Base-by-base conservation (phyloP, 1,284 basidiomycete species). In the Cystobasidium pallidum region DNA sequence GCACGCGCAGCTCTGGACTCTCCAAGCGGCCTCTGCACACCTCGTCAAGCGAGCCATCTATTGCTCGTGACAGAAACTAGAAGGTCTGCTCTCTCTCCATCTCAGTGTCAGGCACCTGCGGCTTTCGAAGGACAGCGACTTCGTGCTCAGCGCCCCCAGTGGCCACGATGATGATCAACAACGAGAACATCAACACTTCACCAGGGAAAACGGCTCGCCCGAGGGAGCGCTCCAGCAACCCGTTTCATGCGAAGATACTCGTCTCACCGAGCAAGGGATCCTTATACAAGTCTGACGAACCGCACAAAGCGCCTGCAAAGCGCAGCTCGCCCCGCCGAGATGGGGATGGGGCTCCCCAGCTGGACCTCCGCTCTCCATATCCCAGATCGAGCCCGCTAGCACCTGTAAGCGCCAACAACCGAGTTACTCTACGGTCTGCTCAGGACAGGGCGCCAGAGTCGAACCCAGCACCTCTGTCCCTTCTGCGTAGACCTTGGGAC, bases 151-250 rank as follows among this genome's bases (percentile, higher is more conserved):
- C 15, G 4, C 4, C 24, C 7, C 24, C 30, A n/a, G 54, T n/a
- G 54, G 54, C 54, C 32, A 34, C 32, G 19, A 57, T 17, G 26
- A 32, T 10, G 54, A n/a, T 36, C 30, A 32, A 36, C 19, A 36
- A 57, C 54, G 54, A 57, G 26, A 57, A 57, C 54, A 57, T 57
- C 30, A 57, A 57, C 54, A 57, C 32, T n/a, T 57, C 54, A 21
- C 54, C 54, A 17, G 30, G 54, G 36, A 8, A n/a, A 26, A 28
- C 49, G 3, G 32, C 54, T 34, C 32, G 54, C 54, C 36, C 54
- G 17, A 57, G 54, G 24, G 30, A 57, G 54, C 54, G 36, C 19
- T 57, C 54, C 10, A 34, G 30, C 54, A 57, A 57, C 30, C 36
- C 54, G 32, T n/a, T 57, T 3, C 36, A 34, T 10, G 15, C 54